phyloP scores from a whole-genome alignment of 768 basidiomycete species.

The Kwoniella dejecticola region DNA sequence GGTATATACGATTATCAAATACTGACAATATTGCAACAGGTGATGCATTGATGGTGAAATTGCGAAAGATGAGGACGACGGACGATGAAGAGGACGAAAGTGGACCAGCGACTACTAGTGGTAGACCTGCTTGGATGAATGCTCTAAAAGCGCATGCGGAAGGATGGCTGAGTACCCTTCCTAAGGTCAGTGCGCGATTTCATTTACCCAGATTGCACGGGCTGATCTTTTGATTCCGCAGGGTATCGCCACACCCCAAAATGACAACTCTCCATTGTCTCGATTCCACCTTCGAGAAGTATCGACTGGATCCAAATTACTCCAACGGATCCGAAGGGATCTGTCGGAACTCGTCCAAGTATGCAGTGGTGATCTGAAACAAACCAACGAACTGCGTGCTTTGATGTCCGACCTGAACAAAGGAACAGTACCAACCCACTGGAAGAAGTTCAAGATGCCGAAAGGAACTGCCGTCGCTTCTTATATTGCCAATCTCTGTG shows the following conservation, averaged over 20 bases:
- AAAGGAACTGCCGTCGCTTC: conserved; percentile 77
- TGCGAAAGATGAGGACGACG: conserved; percentile 82
- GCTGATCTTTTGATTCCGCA: no score
- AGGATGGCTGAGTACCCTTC: conserved; percentile 78
- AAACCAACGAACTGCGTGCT: conserved; percentile 92
- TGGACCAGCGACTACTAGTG: conserved; percentile 29
- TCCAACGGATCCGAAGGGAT: conserved; percentile 78
- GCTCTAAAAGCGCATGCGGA: conserved; percentile 74
- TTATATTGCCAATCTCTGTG: conserved; percentile 80
- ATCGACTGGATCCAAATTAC: conserved; percentile 73
- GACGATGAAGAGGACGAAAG: conserved; percentile 42
- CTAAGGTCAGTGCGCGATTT: conserved; percentile 62
- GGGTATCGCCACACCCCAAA: conserved; percentile 66
- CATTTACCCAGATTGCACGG: no score
- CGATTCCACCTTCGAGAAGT: conserved; percentile 87
- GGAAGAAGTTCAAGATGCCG: conserved; percentile 85
- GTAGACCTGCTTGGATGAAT: conserved; percentile 95
- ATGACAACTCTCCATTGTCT: conserved; percentile 69
- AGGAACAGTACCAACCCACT: conserved; percentile 85
- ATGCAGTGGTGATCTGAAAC: conserved; percentile 83
- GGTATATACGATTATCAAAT: no score
- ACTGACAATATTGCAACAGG: no score
- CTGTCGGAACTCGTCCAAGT: conserved; percentile 78
- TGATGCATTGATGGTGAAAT: conserved; percentile 68
- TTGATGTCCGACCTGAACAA: conserved; percentile 88